Base-by-base conservation (phyloP, 2,329 filamentous ascomycete species). In the Verticillium nonalfalfae region DNA sequence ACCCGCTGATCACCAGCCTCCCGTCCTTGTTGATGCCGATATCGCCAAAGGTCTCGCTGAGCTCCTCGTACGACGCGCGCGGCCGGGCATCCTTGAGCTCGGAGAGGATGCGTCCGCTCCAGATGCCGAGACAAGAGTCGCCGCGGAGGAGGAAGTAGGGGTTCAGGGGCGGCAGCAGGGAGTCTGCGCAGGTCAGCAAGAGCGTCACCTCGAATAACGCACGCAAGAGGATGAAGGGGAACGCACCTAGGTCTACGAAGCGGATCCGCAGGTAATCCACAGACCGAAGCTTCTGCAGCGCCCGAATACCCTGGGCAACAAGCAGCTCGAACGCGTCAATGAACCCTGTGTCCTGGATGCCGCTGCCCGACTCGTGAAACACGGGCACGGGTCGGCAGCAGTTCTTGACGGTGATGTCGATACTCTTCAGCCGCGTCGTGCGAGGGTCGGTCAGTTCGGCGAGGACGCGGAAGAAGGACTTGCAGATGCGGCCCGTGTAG, bases 351-450 rank as follows among this genome's bases (percentile, higher is more conserved):
- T 91, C 88, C 21, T 86, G 87, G 63, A 91, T 89, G 0, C 88
- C 88, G 2, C 87, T 88, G 2, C 86, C 87, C 0, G 83, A 82
- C 66, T 90, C 87, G 64, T 86, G 81, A 77, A 79, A 87, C 64
- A 76, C 75, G 56, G 75, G 72, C 62, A 79, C 71, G 54, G 80
- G 76, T 3, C 88, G 83, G 67, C 90, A 93, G 71, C 88, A 89
- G 64, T 90, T 90, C 75, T 90, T 90, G 60, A 92, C 86, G 0
- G 88, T 87, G 55, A 92, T 74, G 67, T 92, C 89, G 26, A 92
- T 79, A 1, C 85, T 87, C 72, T 85, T 85, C 55, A 92, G 80
- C 15, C 76, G 76, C 7, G 80, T 78, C 15, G 78, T 74, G 54
- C 80, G 73, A 50, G 80, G 73, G 64, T 83, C 78, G 36, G 80